phyloP scores from a whole-genome alignment of 768 basidiomycete species.

The Fomitopsis pulvina region DNA sequence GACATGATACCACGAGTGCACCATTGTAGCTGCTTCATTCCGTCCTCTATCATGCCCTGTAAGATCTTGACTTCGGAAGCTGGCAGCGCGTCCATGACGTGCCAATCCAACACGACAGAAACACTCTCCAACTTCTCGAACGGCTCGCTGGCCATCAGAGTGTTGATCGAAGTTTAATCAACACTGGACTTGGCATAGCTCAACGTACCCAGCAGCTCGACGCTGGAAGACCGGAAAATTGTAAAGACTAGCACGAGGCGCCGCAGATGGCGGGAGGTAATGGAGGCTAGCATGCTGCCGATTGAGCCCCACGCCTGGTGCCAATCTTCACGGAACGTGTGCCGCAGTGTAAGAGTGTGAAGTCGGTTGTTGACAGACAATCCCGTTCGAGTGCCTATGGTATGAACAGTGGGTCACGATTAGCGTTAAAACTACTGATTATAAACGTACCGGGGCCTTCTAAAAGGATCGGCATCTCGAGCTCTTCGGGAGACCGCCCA shows the following conservation, averaged over 20 bases:
- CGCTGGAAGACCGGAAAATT: not conserved
- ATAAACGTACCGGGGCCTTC: not conserved
- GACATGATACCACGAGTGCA: not conserved
- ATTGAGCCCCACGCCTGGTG: not conserved
- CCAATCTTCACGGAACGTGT: not conserved
- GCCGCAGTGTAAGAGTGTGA: not conserved
- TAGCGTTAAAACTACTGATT: too few species aligned
- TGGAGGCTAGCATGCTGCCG: not conserved
- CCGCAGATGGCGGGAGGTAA: not conserved
- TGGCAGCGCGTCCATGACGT: not conserved
- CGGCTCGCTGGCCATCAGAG: not conserved
- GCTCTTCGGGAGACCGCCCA: not conserved
- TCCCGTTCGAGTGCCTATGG: not conserved
- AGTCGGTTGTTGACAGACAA: not conserved
- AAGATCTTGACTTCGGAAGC: not conserved
- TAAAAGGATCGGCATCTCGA: not conserved
- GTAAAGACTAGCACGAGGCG: not conserved
- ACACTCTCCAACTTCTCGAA: not conserved
- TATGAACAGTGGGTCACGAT: not conserved
- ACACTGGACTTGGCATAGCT: not conserved
- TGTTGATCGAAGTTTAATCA: not conserved
- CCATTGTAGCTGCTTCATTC: not conserved
- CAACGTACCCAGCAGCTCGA: not conserved
- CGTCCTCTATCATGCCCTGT: not conserved
- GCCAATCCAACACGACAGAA: not conserved